Base-by-base conservation (phyloP, 1,284 basidiomycete genomes). In the Athelia sp. region DNA sequence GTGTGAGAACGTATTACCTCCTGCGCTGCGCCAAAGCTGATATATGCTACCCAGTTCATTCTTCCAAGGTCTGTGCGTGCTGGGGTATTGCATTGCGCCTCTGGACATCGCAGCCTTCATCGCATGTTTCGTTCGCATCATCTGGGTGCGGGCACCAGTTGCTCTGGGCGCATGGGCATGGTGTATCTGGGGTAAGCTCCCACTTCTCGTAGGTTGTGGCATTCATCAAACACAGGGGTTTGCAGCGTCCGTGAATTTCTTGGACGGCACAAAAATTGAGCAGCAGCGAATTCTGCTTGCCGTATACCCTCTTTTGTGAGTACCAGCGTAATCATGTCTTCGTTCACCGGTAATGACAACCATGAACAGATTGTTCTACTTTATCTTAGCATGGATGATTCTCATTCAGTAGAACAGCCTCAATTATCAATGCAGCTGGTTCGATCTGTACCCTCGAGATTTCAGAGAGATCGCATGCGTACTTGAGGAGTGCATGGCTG, bases 371-470 rank as follows among this genome's bases (percentile, higher is more conserved):
- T 68, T 91, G 36, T 91, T 91, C 62, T 91, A 91, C 61, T 91
- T 90, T 65, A 79, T 91, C 56, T 68, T 95, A 29, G 89, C 91
- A 13, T 94, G 92, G 92, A 94, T 95, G 92, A 93, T 95, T 56
- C 75, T 95, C 60, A 94, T 95, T 56, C 89, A 93, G 63, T 91
- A 40, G 42, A 23, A 50, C 51, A 18, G 29, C 55, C 56, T 51
- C 13, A n/a, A n/a, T 29, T 29, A 13, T 4, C 26, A 29, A 29
- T 29, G 13, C 26, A 29, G 55, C 10, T 4, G 40, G 40, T 6
- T 43, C 21, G 3, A 52, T 21, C 19, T 52, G 52, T 6, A 38
- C 23, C 38, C 45, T 21, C 48, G 51, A 1, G 56, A 52, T 13
- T 36, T 48, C 1, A 24, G 15, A 1, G 54, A 51, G 14, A 52